phyloP scores from a whole-genome alignment of 1,284 basidiomycete species.

The Ustilago cynodontis region DNA sequence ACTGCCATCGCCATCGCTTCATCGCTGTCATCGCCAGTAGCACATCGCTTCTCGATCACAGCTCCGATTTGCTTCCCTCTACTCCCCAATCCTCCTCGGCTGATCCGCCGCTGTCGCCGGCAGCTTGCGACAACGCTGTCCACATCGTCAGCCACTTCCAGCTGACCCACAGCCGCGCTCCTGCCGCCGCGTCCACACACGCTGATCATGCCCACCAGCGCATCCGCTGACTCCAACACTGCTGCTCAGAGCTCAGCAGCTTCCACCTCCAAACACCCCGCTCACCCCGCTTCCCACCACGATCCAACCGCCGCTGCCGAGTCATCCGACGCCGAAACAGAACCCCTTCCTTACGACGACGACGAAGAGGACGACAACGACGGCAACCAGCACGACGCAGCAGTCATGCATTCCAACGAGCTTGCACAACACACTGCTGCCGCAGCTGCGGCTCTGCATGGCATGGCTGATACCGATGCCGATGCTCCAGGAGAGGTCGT shows the following conservation, averaged over 20 bases:
- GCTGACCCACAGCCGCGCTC: conserved; percentile 32
- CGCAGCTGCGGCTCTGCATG: conserved; percentile 16
- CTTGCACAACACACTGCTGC: conserved; percentile 32
- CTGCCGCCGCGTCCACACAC: conserved; percentile 27
- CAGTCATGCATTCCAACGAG: conserved; percentile 37
- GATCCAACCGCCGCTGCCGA: conserved; percentile 24
- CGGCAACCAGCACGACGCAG: conserved; percentile 16
- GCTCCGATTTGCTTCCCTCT: background rate
- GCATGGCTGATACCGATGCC: conserved; percentile 11
- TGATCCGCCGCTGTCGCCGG: conserved; percentile 15
- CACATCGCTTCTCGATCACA: background rate
- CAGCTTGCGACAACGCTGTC: conserved; percentile 19
- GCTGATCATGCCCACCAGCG: conserved; percentile 49
- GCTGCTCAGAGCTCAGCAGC: conserved; percentile 39
- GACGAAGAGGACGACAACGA: conserved; percentile 29
- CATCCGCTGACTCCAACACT: conserved; percentile 23
- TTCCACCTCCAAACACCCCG: conserved; percentile 12
- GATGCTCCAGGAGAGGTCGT: conserved; percentile 30
- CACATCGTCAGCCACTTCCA: conserved; percentile 23
- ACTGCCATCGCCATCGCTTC: conserved; percentile 5
- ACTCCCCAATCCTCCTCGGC: background rate
- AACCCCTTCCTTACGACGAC: conserved; percentile 64
- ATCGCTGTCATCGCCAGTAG: background rate
- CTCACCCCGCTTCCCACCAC: conserved; percentile 2
- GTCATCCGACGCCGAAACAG: conserved; percentile 64